These are phyloP conservation scores for Solanum megistacrolobum DNA, from an alignment of 257 asterid species.

Conservation along the genomic window DNA sequence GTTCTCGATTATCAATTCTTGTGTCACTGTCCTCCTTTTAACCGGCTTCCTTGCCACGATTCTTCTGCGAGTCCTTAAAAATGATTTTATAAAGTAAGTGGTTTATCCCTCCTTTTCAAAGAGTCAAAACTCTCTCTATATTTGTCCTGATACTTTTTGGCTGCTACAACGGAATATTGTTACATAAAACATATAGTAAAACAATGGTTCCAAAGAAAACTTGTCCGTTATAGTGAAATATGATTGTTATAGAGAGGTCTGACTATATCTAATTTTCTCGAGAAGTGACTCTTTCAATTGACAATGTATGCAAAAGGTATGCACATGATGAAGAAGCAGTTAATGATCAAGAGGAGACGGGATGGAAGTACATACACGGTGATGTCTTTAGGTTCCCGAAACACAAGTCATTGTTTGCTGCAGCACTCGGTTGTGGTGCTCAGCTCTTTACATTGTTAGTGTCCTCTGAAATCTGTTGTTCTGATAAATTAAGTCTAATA, in stretches of 20 bases:
- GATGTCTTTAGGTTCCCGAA: constrained; percentile 65
- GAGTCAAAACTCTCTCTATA: too few relatives aligned
- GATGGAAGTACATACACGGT: constrained; percentile 73
- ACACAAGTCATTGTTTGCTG: constrained; percentile 53
- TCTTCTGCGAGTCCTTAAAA: constrained; percentile 60
- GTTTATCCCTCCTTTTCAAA: not conserved
- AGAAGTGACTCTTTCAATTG: not conserved
- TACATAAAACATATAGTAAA: not conserved
- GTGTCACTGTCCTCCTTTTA: constrained; percentile 57
- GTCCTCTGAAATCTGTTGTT: not conserved
- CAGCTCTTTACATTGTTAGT: constrained; percentile 66
- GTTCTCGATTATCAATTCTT: constrained; percentile 67
- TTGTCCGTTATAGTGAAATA: not conserved
- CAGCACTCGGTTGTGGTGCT: constrained; percentile 62
- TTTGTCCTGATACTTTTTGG: not conserved
- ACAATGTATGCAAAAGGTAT: constrained; percentile 23
- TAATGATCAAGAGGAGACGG: constrained; percentile 67
- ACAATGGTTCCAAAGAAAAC: not conserved
- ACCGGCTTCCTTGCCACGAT: constrained; percentile 63
- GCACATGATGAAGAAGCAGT: constrained; percentile 69
- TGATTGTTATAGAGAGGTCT: not conserved
- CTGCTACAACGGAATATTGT: not conserved
- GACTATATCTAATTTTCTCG: not conserved
- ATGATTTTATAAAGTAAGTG: constrained; percentile 65
- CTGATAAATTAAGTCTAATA: not conserved